phyloP scores from a whole-genome alignment of 192 early-diverging fungal genomes.

The Coemansia sp. region DNA sequence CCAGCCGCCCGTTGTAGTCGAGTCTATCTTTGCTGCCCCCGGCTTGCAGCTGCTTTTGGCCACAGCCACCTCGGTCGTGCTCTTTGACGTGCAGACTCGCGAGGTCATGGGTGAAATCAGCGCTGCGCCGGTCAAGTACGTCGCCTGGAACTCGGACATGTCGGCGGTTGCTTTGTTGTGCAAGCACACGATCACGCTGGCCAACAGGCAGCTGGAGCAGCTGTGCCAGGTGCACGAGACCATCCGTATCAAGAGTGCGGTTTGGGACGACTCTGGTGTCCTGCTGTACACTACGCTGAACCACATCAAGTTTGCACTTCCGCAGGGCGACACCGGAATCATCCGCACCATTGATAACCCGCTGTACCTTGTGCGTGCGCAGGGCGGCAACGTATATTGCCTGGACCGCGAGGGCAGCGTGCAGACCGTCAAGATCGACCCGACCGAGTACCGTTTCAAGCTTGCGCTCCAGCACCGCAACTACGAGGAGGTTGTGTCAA shows the following conservation, averaged over 20 bases:
- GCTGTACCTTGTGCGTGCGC: constrained; percentile 83
- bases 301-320: constrained; percentile 96
- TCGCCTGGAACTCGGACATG: constrained; percentile 90
- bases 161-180: constrained; percentile 82
- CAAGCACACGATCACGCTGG: constrained; percentile 96
- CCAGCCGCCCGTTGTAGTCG: constrained; percentile 70
- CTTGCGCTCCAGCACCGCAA: constrained; percentile 84
- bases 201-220: constrained; percentile 85
- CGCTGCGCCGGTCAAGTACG: constrained; percentile 87
- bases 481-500: constrained; percentile 94
- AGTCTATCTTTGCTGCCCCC: constrained; percentile 87
- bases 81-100: constrained; percentile 89
- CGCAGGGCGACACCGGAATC: constrained; percentile 95
- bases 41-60: constrained; percentile 77
- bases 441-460: constrained; percentile 99
- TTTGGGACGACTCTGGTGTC: constrained; percentile 90
- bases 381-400: constrained; percentile 80
- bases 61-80: constrained; percentile 80
- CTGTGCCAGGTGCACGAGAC: constrained; percentile 91
- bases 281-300: constrained; percentile 97
- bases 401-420: constrained; percentile 90
- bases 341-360: constrained; percentile 96
- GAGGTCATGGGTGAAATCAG: constrained; percentile 71
- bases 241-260: constrained; percentile 96
- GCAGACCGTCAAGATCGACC: constrained; percentile 85